phyloP scores from a whole-genome alignment of 805 yeast genomes.

The Sugiyamaella smithiae region DNA sequence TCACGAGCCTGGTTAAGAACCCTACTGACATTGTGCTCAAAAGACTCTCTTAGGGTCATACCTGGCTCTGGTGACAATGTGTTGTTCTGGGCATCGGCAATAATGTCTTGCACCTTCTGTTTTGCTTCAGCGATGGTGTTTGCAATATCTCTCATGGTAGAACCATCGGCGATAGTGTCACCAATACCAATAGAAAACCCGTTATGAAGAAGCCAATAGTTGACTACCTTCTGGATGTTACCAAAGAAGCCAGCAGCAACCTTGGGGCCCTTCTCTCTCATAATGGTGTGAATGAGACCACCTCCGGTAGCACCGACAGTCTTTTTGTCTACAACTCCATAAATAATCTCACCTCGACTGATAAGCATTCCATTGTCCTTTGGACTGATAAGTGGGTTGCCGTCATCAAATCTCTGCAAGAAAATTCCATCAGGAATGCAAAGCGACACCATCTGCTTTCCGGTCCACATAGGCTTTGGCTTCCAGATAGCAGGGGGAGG shows the following conservation, averaged over 20 bases:
- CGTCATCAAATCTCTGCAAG: slow-evolving; percentile 89
- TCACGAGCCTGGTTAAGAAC: slow-evolving; percentile 97
- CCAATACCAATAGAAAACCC: slow-evolving; percentile 99
- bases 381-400: slow-evolving; percentile 76
- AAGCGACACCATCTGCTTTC: slow-evolving; percentile 89
- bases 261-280: slow-evolving; percentile 95
- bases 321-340: slow-evolving; percentile 97
- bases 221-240: slow-evolving; percentile 90
- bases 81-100: slow-evolving; percentile 87
- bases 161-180: slow-evolving; percentile 98
- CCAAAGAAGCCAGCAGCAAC: slow-evolving; percentile 89
- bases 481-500: slow-evolving; percentile 93
- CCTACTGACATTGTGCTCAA: slow-evolving; percentile 95
- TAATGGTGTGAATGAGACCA: slow-evolving; percentile 94
- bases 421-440: slow-evolving; percentile 96
- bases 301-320: slow-evolving; percentile 99
- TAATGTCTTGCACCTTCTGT: slow-evolving; percentile 89
- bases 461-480: slow-evolving; percentile 97
- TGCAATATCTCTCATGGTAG: slow-evolving; percentile 90
- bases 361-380: slow-evolving; percentile 95
- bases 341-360: slow-evolving; percentile 92
- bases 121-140: slow-evolving; percentile 92
- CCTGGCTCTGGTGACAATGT: slow-evolving; percentile 94
- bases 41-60: slow-evolving; percentile 98
- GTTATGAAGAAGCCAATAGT: slow-evolving; percentile 92